Evolutionary conservation across 2,329 filamentous ascomycete species (phyloP), one percentile per base, ranked within the genome.

Genomic region (Fusarium sp.): DNA sequence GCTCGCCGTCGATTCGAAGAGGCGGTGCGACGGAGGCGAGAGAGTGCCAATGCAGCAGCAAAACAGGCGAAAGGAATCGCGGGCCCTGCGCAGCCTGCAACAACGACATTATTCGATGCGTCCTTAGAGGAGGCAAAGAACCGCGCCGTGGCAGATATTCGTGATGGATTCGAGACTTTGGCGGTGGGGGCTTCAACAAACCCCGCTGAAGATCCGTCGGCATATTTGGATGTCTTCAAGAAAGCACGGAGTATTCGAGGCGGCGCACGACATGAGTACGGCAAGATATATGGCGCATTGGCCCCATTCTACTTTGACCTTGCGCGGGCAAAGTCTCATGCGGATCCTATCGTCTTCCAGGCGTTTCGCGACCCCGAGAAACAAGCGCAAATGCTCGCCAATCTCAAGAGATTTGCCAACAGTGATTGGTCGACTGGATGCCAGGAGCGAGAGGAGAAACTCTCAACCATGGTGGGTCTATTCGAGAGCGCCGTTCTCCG

Each of bases 401-500:
- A 97, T 74, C 81, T 99, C 60, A 87, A 88, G 59, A 84, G 84
- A 1, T 99, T 99, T 79, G 85, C 92, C 12, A 89, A 89, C 74
- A 93, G 92, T 75, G 96, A 99, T 78, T 92, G 88, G 82, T 86
- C 93, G 1, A 83, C 91, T 59, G 94, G 93, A 3, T 94, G 92
- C 84, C 79, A 83, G 47, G 85, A 89, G 71, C 85, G 95, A 42
- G 88, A 92, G 73, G 89, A 92, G 66, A 92, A 91, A 75, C 82
- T 99, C 21, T 84, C 88, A 37, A 87, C 85, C 24, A 94, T 97
- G 86, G 88, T 91, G 69, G 86, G 86, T 37, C 90, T 96, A 62
- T 99, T 99, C 74, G 95, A 98, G 80, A 94, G 91, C 58, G 94
- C 94, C 6, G 94, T 97, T 6, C 82, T 98, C 52, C 88, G 92